Conservation (phyloP, 2,329 filamentous ascomycete genomes). For the Fusarium nelsonii region DNA sequence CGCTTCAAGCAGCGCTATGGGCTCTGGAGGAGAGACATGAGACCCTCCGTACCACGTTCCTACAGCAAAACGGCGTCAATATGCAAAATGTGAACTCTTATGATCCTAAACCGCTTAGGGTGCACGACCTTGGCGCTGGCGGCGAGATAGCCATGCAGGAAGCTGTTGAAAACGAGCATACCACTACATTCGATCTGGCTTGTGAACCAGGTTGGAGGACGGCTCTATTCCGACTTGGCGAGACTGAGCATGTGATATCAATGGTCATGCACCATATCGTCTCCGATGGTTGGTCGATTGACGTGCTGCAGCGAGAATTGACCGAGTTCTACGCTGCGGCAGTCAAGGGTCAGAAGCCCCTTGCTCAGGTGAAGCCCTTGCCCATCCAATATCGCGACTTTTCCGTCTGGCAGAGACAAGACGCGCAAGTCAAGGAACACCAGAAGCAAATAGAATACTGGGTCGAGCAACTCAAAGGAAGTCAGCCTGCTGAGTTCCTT, state of each 20-base stretch:
- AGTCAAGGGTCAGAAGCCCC: too few relatives aligned
- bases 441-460: constrained; percentile 17
- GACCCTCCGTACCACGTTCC: constrained; percentile 3
- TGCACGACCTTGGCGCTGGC: too few relatives aligned
- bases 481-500: constrained; percentile 22
- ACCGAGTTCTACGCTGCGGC: too few relatives aligned
- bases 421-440: not conserved
- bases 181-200: not conserved
- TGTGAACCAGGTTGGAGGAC: not conserved
- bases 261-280: constrained; percentile 45
- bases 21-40: constrained; percentile 7
- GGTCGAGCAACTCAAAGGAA: constrained; percentile 1
- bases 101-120: too few relatives aligned
- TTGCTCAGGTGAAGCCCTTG: not conserved
- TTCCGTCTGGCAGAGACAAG: constrained; percentile 12
- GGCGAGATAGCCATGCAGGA: too few relatives aligned
- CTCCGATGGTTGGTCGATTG: constrained; percentile 44
- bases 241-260: constrained; percentile 24
- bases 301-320: not conserved
- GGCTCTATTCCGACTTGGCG: not conserved
- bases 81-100: not conserved
- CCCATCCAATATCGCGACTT: constrained; percentile 26
- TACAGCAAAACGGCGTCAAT: not conserved
- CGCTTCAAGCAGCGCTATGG: not conserved
- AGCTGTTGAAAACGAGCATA: too few relatives aligned